A percentile compares a stretch with the other conserved stretches of the same genome.
These are phyloP conservation scores for Kwoniella sp. DNA, from an alignment of 768 basidiomycete species.

Conservation along the genomic window DNA sequence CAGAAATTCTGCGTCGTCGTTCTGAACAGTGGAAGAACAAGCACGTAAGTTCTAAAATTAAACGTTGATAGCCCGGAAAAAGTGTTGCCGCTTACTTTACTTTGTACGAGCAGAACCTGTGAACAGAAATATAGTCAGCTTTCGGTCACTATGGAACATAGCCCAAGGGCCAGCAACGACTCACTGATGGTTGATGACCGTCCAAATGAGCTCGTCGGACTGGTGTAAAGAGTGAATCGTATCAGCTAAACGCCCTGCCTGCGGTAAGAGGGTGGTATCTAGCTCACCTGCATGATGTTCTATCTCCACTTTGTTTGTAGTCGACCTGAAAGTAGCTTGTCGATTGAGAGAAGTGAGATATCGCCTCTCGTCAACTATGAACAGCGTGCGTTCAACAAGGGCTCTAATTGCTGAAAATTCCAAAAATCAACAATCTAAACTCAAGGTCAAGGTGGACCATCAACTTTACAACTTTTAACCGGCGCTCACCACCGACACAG, in stretches of 20 bases:
- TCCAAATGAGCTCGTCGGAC: slow-evolving; percentile 97
- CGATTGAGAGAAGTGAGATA: no score
- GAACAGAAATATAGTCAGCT: slow-evolving; percentile 25
- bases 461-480: slow-evolving; percentile 10
- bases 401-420: background rate
- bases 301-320: background rate
- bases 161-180: slow-evolving; percentile 18
- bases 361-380: no score
- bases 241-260: slow-evolving; percentile 4
- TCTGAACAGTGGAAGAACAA: slow-evolving; percentile 59
- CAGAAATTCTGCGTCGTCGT: slow-evolving; percentile 97
- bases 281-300: slow-evolving; percentile 48
- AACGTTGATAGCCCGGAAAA: background rate
- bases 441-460: slow-evolving; percentile 9
- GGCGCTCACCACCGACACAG: slow-evolving; percentile 1
- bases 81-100: slow-evolving; percentile 75
- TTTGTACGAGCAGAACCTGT: slow-evolving; percentile 97
- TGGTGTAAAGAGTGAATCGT: slow-evolving; percentile 35
- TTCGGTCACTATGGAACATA: background rate
- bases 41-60: no score
- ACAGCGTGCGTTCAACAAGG: background rate
- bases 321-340: no score
- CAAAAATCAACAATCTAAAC: slow-evolving; percentile 11
- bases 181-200: slow-evolving; percentile 73
- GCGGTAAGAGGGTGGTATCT: no score